Evolutionary conservation across 2,329 filamentous ascomycete genomes (phyloP), one percentile per base, ranked within the genome.

Genomic region (Immersiporthe knoxdaviesiana): DNA sequence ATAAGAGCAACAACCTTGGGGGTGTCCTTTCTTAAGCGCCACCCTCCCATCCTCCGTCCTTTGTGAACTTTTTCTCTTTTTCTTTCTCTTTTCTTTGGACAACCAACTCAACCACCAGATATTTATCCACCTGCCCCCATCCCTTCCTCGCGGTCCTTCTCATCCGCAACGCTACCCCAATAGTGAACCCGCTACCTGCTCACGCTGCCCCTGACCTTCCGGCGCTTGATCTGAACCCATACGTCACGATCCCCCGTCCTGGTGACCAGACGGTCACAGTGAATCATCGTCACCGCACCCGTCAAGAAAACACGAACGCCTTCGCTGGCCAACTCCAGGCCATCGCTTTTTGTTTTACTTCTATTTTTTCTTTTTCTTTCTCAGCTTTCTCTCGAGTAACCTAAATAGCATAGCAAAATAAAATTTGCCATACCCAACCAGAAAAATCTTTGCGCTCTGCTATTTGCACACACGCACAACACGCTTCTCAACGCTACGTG

Each of bases 391-490:
- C 70, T 78, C 76, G 79, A 80, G 78, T 83, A 83, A 77, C 80
- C 81, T 83, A 81, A 79, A 79, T 84, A 84, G 80, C 80, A 79
- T 83, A 84, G 80, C 81, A 79, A 84, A 84, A 82, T 83, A 78
- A 83, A 81, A 78, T 69, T 63, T 70, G 62, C 41, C 67, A n/a
- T 56, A 59, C 41, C 64, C 67, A 64, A 65, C 69, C 54, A 66
- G 44, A 66, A 39, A 58, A 64, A 50, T n/a, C 56, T 39, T 21
- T 12, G 59, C 60, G 56, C 58, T 66, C 52, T 47, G 59, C 64
- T 69, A 64, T 65, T 65, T 64, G 59, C 56, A 59, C 56, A n/a
- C 56, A 65, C 66, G 59, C 47, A 41, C 58, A 44, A 32, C 27
- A 56, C 63, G 58, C 61, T n/a, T n/a, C n/a, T 65, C 65, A 54